Evolutionary conservation across 2,329 filamentous ascomycete genomes (phyloP), one percentile per base, ranked within the genome.

Genomic region (Sporothrix mexicana): DNA sequence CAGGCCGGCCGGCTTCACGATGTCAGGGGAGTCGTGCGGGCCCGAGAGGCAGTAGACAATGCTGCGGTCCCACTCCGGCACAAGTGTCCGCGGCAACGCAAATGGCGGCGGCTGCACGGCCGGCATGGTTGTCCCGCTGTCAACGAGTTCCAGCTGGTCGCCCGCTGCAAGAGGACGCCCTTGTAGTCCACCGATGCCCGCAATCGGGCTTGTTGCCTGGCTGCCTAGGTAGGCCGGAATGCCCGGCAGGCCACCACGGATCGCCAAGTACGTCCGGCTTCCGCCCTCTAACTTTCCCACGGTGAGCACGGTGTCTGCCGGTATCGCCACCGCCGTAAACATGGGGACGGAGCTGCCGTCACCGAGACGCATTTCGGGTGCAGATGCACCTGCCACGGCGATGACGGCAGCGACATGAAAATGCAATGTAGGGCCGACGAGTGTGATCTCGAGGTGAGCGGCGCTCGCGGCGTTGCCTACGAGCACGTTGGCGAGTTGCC

Each of bases 381-480:
- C n/a, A n/a, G n/a, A n/a, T 2, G 88, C 86, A 62, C 89, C 89
- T 57, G 87, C 88, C 13, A 91, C 75, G 2, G 89, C 84, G 8
- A 91, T 81, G 0, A 89, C 79, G 1, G 88, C 88, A 15, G 85
- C 80, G 1, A 82, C 83, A 3, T 87, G 78, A 75, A 91, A 91
- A 0, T 81, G 80, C 23, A 91, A 78, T 45, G 89, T 87, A 0
- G 89, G 89, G 0, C 89, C 89, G 15, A 83, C 85, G 17, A 90
- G 76, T 0, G 89, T 91, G 36, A 90, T 87, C 75, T 92, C 89
- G 0, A 92, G 79, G 0, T 83, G 84, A 77, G 90, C 89, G 3
- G 80, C 83, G 0, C 82, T 83, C 0, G 81, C 77, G 0, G 82
- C 75, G 70, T 91, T 91, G 0, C 88, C 88, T 0, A 88, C 88